These are phyloP conservation scores for Eucalyptus virginea DNA, from an alignment of 345 rosid species.

Conservation along the genomic window DNA sequence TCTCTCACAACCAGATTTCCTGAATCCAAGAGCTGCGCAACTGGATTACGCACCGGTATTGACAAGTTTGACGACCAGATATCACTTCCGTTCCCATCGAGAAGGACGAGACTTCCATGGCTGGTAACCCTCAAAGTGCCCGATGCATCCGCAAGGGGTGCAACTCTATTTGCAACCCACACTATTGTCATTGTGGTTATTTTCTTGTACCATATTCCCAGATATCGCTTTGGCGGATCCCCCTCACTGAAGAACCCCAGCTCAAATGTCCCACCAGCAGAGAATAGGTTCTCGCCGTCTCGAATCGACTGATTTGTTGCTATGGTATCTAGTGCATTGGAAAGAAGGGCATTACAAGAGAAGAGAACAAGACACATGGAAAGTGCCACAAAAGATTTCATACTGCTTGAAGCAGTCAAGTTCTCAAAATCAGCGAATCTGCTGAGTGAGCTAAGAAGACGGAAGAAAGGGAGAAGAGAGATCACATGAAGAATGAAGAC, in stretches of 20 bases:
- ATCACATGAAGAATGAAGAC: too few species aligned
- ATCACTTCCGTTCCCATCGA: neutral
- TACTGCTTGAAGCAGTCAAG: too few species aligned
- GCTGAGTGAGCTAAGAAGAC: conserved; percentile 1
- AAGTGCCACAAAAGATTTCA: too few species aligned
- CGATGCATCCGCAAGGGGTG: neutral
- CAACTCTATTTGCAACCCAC: neutral
- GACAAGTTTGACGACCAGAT: neutral
- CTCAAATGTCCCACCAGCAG: neutral
- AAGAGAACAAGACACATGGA: neutral
- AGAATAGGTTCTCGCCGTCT: conserved; percentile 2
- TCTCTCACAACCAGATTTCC: conserved; percentile 31
- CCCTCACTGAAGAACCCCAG: conserved; percentile 5
- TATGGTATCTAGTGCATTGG: neutral
- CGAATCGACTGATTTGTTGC: neutral
- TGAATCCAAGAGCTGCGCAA: conserved; percentile 23
- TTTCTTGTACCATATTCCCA: conserved; percentile 9
- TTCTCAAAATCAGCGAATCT: neutral
- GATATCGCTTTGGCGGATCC: neutral
- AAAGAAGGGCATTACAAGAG: neutral
- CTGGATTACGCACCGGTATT: neutral
- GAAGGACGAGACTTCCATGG: neutral
- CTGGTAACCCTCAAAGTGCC: neutral
- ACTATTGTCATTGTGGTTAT: neutral
- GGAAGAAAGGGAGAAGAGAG: neutral